phyloP scores from a whole-genome alignment of 1,284 basidiomycete genomes.

The Melampsora americana region DNA sequence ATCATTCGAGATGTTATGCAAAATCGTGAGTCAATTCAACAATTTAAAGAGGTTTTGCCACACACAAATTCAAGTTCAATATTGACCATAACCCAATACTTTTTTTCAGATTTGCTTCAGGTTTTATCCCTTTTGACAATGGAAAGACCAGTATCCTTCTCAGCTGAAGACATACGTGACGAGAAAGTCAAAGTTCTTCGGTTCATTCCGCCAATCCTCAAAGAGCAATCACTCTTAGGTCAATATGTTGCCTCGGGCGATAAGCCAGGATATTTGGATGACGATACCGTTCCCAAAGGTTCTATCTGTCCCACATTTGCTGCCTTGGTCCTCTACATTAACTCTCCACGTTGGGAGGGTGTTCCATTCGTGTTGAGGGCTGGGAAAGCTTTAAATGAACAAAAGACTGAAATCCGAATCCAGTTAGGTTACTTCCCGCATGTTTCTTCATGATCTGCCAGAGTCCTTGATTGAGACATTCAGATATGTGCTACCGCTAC shows the following conservation, averaged over 20 bases:
- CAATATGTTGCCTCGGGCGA: slow-evolving; percentile 83
- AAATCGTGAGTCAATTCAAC: slow-evolving; percentile 69
- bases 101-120: slow-evolving; percentile 73
- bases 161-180: slow-evolving; percentile 90
- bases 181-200: slow-evolving; percentile 97
- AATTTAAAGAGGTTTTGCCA: not conserved
- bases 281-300: slow-evolving; percentile 83
- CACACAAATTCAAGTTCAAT: not conserved
- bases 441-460: not conserved
- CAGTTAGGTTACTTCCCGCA: slow-evolving; percentile 57
- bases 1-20: slow-evolving; percentile 94
- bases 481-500: not conserved
- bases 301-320: slow-evolving; percentile 91
- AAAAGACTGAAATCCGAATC: slow-evolving; percentile 92
- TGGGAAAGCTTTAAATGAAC: slow-evolving; percentile 94
- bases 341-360: slow-evolving; percentile 94
- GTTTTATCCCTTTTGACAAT: slow-evolving; percentile 87
- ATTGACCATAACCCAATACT: not conserved
- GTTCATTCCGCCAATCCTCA: slow-evolving; percentile 75
- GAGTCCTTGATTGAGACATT: not conserved
- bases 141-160: slow-evolving; percentile 96
- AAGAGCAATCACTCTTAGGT: slow-evolving; percentile 76
- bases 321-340: slow-evolving; percentile 78
- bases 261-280: slow-evolving; percentile 95
- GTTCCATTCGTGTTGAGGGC: slow-evolving; percentile 96